Conservation (phyloP, 1,284 basidiomycete species). For the Dichomitus squalens region DNA sequence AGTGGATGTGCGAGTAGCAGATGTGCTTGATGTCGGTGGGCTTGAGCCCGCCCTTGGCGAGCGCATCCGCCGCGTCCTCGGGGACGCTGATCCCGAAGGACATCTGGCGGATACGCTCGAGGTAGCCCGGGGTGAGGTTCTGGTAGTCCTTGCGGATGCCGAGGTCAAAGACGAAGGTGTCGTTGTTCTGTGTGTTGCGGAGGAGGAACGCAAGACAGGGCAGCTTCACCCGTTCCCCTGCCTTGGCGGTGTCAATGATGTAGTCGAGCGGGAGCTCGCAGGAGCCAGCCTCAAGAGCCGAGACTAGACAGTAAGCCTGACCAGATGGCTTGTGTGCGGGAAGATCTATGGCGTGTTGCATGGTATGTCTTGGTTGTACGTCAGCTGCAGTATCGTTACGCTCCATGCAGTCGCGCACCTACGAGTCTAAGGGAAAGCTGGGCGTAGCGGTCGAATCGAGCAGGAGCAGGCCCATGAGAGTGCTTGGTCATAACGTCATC, state of each 20-base stretch:
- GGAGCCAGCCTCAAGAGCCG: constrained; percentile 51
- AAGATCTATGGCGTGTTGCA: background rate
- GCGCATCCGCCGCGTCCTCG: constrained; percentile 50
- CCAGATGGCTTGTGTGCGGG: constrained; percentile 4
- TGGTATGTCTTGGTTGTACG: too few species aligned
- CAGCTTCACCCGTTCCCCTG: constrained; percentile 21
- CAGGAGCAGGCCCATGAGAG: too few species aligned
- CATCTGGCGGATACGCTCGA: constrained; percentile 12
- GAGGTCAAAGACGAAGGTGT: constrained; percentile 52
- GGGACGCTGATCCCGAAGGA: constrained; percentile 31
- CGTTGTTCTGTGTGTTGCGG: constrained; percentile 38
- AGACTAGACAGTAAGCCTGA: constrained; percentile 36
- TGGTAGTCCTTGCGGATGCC: constrained; percentile 51
- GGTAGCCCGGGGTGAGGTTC: constrained; percentile 36
- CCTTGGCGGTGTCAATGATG: constrained; percentile 39
- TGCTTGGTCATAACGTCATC: too few species aligned
- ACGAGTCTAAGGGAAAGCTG: too few species aligned
- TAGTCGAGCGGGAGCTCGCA: constrained; percentile 39
- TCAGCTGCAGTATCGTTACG: too few species aligned
- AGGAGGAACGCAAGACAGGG: constrained; percentile 55
- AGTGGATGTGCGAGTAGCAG: constrained; percentile 53
- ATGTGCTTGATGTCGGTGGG: constrained; percentile 47
- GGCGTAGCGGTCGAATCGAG: too few species aligned
- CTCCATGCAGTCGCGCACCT: too few species aligned
- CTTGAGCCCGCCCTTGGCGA: constrained; percentile 47